These are phyloP conservation scores for Eragrostis nindensis DNA, from an alignment of 176 grass and related monocot genomes.

Conservation along the genomic window DNA sequence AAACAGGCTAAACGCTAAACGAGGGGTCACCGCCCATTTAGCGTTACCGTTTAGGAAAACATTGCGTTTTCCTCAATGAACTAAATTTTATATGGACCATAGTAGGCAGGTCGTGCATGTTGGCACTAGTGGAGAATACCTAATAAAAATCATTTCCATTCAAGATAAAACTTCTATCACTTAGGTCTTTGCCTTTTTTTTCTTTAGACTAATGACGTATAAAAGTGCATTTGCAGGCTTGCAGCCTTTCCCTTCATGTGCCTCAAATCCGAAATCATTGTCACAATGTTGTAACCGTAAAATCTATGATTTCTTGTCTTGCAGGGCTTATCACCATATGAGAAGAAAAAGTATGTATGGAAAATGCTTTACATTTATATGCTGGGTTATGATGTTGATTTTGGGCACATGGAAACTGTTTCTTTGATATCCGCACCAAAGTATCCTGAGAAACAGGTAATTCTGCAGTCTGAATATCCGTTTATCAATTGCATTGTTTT, in stretches of 20 bases:
- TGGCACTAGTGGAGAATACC: constrained; percentile 11
- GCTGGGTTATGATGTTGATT: constrained; percentile 99
- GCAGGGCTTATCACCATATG: constrained; percentile 88
- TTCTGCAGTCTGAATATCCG: constrained; percentile 26
- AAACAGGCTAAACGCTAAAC: too few species aligned
- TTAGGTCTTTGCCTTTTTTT: constrained; percentile 4
- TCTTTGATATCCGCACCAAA: constrained; percentile 99
- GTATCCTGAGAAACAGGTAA: constrained; percentile 99
- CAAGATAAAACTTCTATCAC: constrained; percentile 13
- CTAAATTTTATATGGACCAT: constrained; percentile 1
- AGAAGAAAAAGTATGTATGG: constrained; percentile 99
- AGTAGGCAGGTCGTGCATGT: constrained; percentile 1
- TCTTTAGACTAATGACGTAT: constrained; percentile 13
- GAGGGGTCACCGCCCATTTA: too few species aligned
- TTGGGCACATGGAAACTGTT: constrained; percentile 94
- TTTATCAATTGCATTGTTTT: constrained; percentile 6
- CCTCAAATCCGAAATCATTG: neutral
- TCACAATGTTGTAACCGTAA: constrained; percentile 3
- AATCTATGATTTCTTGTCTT: constrained; percentile 43
- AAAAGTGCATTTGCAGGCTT: neutral
- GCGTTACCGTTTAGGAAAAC: too few species aligned
- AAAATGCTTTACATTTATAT: constrained; percentile 99
- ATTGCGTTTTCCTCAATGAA: constrained; percentile 5
- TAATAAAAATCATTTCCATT: neutral
- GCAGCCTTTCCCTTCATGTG: neutral